These are phyloP conservation scores for Alternaria infectoria DNA, from an alignment of 2,329 filamentous ascomycete species.

Conservation along the genomic window DNA sequence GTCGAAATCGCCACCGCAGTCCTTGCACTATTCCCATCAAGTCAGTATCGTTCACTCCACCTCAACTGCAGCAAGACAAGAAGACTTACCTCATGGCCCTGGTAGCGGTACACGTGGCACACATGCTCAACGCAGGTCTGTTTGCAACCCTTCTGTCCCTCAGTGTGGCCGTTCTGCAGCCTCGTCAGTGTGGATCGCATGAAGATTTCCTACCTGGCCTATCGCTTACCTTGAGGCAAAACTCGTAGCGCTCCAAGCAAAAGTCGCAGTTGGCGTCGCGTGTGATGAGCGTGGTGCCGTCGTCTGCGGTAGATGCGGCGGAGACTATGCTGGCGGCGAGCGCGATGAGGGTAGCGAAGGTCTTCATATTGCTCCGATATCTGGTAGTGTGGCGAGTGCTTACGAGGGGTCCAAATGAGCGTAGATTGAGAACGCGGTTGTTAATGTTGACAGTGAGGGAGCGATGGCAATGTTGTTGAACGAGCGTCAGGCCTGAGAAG, in stretches of 20 bases:
- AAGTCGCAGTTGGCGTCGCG: slow-evolving; percentile 10
- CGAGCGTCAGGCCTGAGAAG: background rate
- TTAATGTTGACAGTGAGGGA: background rate
- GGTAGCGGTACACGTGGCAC: slow-evolving; percentile 8
- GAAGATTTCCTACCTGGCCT: rapidly evolving
- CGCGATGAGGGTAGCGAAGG: background rate
- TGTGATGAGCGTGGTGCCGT: background rate
- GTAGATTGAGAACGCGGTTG: background rate
- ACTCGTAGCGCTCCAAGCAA: slow-evolving; percentile 11
- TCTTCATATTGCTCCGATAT: background rate
- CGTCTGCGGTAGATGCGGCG: background rate
- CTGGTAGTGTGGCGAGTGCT: background rate
- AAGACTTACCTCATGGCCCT: slow-evolving; percentile 1
- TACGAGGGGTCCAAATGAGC: background rate
- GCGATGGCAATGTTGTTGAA: background rate
- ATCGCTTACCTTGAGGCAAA: slow-evolving; percentile 14
- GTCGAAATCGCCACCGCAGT: slow-evolving; percentile 4
- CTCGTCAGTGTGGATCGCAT: background rate
- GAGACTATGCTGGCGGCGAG: background rate
- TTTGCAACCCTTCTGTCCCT: slow-evolving; percentile 14
- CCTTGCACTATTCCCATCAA: background rate
- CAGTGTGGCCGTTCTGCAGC: slow-evolving; percentile 17
- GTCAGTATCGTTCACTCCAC: background rate
- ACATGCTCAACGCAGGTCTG: slow-evolving; percentile 24
- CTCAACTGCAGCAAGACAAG: too few species aligned